phyloP scores from a whole-genome alignment of 768 basidiomycete genomes.

The Leccinellum albellum region DNA sequence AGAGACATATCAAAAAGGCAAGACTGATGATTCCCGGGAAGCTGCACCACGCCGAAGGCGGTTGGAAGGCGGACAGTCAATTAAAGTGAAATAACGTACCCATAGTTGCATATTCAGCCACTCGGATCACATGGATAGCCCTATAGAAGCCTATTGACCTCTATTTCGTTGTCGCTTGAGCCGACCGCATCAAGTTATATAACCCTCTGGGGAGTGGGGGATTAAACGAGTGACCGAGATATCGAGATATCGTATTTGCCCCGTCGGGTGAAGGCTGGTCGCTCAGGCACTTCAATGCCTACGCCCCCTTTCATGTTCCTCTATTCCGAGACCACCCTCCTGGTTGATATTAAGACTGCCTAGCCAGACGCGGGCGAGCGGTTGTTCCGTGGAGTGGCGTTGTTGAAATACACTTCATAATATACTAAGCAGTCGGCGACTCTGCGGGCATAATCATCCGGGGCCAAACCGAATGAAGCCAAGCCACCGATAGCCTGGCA shows the following conservation, averaged over 20 bases:
- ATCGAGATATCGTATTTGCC: constrained; percentile 5
- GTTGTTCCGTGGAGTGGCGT: constrained; percentile 23
- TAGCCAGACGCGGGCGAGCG: not conserved
- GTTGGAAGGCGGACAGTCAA: constrained; percentile 51
- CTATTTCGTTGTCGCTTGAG: constrained; percentile 15
- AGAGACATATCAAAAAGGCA: constrained; percentile 40
- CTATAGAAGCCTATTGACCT: constrained; percentile 22
- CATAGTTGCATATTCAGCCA: constrained; percentile 18
- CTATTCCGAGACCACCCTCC: not conserved
- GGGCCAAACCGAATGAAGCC: constrained; percentile 1
- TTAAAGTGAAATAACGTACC: constrained; percentile 48
- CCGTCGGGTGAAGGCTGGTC: constrained; percentile 11
- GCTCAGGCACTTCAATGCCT: constrained; percentile 7
- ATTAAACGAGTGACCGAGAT: constrained; percentile 11
- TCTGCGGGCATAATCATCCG: constrained; percentile 22
- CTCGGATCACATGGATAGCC: constrained; percentile 25
- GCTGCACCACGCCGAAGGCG: constrained; percentile 51
- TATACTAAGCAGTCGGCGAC: constrained; percentile 7
- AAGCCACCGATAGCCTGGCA: constrained; percentile 5
- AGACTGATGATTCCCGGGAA: constrained; percentile 30
- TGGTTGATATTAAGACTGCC: constrained; percentile 2
- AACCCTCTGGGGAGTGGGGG: constrained; percentile 21
- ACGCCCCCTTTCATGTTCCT: constrained; percentile 6
- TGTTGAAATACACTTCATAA: constrained; percentile 12
- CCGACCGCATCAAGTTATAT: constrained; percentile 21